Base-by-base conservation (phyloP, 139 green algal genomes). In the Asterochloris erici region DNA sequence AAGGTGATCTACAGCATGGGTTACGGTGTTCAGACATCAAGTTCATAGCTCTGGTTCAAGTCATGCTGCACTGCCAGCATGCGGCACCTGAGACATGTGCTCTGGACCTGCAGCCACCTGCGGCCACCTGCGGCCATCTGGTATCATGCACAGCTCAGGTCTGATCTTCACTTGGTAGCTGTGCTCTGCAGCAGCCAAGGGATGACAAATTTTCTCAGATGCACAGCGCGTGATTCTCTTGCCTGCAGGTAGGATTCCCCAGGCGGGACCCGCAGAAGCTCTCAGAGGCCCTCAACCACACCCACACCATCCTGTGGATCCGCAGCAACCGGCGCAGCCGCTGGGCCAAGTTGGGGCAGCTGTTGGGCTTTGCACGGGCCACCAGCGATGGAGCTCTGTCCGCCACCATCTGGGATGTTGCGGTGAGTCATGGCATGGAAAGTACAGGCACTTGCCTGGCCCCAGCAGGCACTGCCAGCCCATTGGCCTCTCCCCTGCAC, bases 331-430 rank as follows among this genome's bases (percentile, higher is more conserved):
- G 90, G 80, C 88, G 87, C 68, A 85, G 73, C 23, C 86, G 89
- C 29, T 86, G 86, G 81, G 89, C 87, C 6, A 87, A 86, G 75
- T n/a, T 86, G 77, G 90, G 90, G 1, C 91, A 96, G 85, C 76
- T 96, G 74, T 85, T 96, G 0, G 95, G 91, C 17, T 97, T 98
- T 90, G 94, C 91, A 2, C 90, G 95, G 6, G 95, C 94, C 80
- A 97, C 94, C n/a, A 93, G 86, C 61, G 94, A 98, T 77, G 91
- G 91, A 28, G 89, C 88, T 17, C 83, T 98, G 26, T 89, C 82
- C 12, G 94, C 93, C 19, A 96, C 93, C 13, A 95, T 98, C 73
- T 98, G 91, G 94, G 94, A 98, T 84, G 94, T 98, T 75, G 91
- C 94, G 47, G 94, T 96, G 47, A 60, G 86, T 64, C 15, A 24